Evolutionary conservation across 73 alveolate genomes (phyloP).

Genomic region (Blepharisma stoltei): DNA sequence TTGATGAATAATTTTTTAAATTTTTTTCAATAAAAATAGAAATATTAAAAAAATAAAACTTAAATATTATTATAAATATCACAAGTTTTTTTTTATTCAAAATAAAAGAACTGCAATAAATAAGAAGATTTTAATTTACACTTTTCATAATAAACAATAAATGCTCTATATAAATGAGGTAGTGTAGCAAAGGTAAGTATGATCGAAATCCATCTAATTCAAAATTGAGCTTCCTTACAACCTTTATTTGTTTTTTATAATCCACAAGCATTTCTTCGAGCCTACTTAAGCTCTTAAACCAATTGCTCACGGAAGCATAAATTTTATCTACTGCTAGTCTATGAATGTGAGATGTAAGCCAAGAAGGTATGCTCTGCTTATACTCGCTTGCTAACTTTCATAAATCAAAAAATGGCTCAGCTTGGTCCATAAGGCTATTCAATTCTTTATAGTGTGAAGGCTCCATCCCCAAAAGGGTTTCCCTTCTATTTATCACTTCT

Average conservation of each 20-base stretch:
- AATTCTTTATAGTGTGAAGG: conserved; percentile 43
- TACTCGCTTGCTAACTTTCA: conserved; percentile 45
- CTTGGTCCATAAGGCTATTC: conserved; percentile 29
- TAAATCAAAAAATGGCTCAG: conserved; percentile 44
- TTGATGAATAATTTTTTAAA: too few relatives aligned
- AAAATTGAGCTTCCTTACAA: neutral
- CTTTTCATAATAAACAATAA: too few relatives aligned
- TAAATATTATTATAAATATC: too few relatives aligned
- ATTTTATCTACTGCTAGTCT: conserved; percentile 9
- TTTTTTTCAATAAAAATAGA: too few relatives aligned
- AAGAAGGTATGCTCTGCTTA: neutral
- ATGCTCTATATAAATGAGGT: too few relatives aligned
- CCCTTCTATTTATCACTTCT: conserved; percentile 53
- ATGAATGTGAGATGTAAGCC: neutral
- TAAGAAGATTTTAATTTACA: too few relatives aligned
- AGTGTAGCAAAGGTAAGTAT: conserved; percentile 25
- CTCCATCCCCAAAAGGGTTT: conserved; percentile 38
- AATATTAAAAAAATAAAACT: too few relatives aligned
- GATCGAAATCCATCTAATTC: conserved; percentile 15
- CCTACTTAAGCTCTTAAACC: conserved; percentile 42
- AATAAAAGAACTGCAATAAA: too few relatives aligned
- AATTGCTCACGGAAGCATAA: conserved; percentile 36
- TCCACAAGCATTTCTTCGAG: conserved; percentile 51
- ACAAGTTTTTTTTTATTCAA: too few relatives aligned
- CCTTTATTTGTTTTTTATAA: conserved; percentile 64